phyloP scores from a whole-genome alignment of 1,139 yeast species.

The Yueomyces sp. region DNA sequence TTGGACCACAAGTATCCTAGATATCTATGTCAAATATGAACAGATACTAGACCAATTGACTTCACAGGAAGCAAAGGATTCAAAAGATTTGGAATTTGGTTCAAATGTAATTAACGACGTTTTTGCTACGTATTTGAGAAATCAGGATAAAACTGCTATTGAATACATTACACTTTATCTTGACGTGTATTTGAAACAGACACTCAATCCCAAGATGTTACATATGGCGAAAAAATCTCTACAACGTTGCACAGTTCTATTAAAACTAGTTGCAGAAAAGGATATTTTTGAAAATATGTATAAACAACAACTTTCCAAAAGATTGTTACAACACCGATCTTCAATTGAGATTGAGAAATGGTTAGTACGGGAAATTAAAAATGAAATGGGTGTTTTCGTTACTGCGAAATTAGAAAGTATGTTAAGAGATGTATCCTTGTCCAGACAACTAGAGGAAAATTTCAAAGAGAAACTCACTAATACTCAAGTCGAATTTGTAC shows the following conservation, averaged over 20 bases:
- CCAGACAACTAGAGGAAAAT: conserved; percentile 8
- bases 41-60: conserved; percentile 37
- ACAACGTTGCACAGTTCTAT: conserved; percentile 44
- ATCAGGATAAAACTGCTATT: conserved; percentile 40
- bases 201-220: conserved; percentile 45
- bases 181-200: conserved; percentile 37
- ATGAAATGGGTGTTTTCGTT: conserved; percentile 71
- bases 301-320: conserved; percentile 79
- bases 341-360: conserved; percentile 56
- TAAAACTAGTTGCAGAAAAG: conserved; percentile 65
- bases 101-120: conserved; percentile 48
- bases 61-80: conserved; percentile 3
- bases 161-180: conserved; percentile 66
- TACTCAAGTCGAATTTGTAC: conserved; percentile 36
- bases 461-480: conserved; percentile 31
- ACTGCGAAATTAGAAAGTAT: conserved; percentile 76
- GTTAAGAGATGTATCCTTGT: conserved; percentile 64
- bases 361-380: conserved; percentile 57
- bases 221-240: conserved; percentile 45
- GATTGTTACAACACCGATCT: conserved; percentile 51
- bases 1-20: conserved; percentile 57
- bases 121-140: conserved; percentile 51
- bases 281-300: conserved; percentile 81
- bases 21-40: conserved; percentile 41
- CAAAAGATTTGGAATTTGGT: conserved; percentile 27